A percentile compares a stretch with the other conserved stretches of the same genome.
These are phyloP conservation scores for Lasiodiplodia sp. DNA, from an alignment of 2,329 filamentous ascomycete genomes.

Conservation along the genomic window DNA sequence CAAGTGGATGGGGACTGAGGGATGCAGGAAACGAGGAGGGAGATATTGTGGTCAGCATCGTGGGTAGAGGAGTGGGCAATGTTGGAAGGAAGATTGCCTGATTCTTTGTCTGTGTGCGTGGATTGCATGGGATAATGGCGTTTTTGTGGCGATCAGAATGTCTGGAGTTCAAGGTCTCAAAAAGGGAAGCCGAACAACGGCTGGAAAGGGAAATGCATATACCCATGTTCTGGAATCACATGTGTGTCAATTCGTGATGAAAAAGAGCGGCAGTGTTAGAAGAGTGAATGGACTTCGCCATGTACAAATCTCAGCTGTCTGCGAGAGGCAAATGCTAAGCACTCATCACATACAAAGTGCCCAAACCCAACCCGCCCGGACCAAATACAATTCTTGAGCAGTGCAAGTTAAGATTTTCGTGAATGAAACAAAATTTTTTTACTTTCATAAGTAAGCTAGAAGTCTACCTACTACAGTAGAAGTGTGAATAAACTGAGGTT, in stretches of 20 bases:
- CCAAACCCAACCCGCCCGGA: too few species aligned
- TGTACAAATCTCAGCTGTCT: background rate
- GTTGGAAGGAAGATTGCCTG: slow-evolving; percentile 87
- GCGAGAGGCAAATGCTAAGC: too few species aligned
- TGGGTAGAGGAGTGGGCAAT: slow-evolving; percentile 92
- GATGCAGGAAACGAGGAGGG: slow-evolving; percentile 69
- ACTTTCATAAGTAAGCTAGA: too few species aligned
- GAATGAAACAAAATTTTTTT: too few species aligned
- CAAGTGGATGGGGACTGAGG: slow-evolving; percentile 87
- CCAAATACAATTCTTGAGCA: too few species aligned
- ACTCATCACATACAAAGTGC: too few species aligned
- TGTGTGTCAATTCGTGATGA: background rate
- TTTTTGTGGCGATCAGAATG: background rate
- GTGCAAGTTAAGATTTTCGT: too few species aligned
- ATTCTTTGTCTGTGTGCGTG: background rate
- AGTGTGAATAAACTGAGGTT: too few species aligned
- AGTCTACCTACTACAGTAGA: too few species aligned
- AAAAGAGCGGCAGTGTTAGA: background rate
- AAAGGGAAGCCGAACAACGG: slow-evolving; percentile 6
- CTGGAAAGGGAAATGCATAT: slow-evolving; percentile 21
- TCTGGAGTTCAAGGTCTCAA: slow-evolving; percentile 20
- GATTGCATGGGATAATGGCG: slow-evolving; percentile 19
- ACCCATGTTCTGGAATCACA: slow-evolving; percentile 16
- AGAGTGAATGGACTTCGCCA: too few species aligned
- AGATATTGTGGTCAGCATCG: slow-evolving; percentile 85